A percentile compares a stretch with the other conserved stretches of the same genome.
Evolutionary conservation across 371 early-diverging fungal species (phyloP).

Genomic region (Mortierella polycephala): DNA sequence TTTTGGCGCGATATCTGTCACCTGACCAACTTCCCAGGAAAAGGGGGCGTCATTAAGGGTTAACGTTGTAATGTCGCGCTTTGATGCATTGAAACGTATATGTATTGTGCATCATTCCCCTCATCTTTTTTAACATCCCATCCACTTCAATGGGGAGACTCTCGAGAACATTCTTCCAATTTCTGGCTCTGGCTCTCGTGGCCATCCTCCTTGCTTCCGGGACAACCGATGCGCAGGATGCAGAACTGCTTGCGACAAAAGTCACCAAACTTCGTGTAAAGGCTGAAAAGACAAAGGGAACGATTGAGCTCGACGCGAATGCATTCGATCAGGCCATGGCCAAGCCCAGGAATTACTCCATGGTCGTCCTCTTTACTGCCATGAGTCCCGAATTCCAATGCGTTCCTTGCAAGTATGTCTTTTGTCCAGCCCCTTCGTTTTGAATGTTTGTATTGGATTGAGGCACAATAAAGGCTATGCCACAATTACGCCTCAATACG

Average conservation of each 20-base stretch:
- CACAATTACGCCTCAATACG: background rate
- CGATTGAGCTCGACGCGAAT: slow-evolving; percentile 67
- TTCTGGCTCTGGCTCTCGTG: slow-evolving; percentile 11
- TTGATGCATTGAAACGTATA: too few species aligned
- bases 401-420: slow-evolving; percentile 76
- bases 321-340: slow-evolving; percentile 70
- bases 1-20: too few species aligned
- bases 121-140: too few species aligned
- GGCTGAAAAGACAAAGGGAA: slow-evolving; percentile 54
- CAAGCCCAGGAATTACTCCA: slow-evolving; percentile 79
- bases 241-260: slow-evolving; percentile 27
- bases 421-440: background rate
- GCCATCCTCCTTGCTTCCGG: background rate
- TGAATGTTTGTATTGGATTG: background rate
- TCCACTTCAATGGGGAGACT: slow-evolving; percentile 7
- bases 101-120: too few species aligned
- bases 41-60: too few species aligned
- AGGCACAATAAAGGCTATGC: too few species aligned
- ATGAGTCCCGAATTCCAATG: slow-evolving; percentile 72
- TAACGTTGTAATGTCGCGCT: too few species aligned
- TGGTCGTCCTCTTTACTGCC: slow-evolving; percentile 81
- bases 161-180: slow-evolving; percentile 3
- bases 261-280: slow-evolving; percentile 45
- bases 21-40: too few species aligned
- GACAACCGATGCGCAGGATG: background rate